These are phyloP conservation scores for Micractinium conductrix DNA, from an alignment of 139 green algal genomes.

Conservation along the genomic window DNA sequence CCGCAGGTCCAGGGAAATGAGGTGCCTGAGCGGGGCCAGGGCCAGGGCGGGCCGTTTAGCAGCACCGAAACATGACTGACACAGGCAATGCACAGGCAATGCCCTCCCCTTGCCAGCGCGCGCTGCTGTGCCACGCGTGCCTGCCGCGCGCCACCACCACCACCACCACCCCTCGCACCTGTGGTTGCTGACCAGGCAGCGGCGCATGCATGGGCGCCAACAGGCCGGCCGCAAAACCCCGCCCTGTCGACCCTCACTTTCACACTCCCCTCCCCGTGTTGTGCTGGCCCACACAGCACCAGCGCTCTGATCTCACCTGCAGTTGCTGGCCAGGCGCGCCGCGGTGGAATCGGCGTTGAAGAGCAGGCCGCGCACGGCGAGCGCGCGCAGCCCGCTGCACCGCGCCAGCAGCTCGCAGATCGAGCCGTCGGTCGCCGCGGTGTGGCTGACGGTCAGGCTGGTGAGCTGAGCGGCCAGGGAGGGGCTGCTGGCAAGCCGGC, in stretches of 20 bases:
- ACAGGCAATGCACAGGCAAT: no score
- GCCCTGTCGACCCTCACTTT: no score
- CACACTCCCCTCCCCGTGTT: no score
- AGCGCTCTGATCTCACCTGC: not conserved
- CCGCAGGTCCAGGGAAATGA: slow-evolving; percentile 21
- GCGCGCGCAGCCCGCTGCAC: slow-evolving; percentile 17
- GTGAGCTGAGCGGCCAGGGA: not conserved
- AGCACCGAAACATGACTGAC: no score
- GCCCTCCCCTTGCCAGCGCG: no score
- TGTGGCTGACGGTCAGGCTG: slow-evolving; percentile 26
- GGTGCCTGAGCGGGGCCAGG: not conserved
- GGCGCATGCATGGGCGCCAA: no score
- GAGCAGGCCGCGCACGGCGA: slow-evolving; percentile 28
- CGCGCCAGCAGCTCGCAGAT: slow-evolving; percentile 16
- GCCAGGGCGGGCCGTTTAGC: not conserved
- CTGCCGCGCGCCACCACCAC: no score
- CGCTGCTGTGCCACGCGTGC: no score
- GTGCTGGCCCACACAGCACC: no score
- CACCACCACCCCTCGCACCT: no score
- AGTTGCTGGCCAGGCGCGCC: not conserved
- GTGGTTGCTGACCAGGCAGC: no score
- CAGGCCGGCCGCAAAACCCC: no score
- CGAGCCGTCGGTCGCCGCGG: not conserved
- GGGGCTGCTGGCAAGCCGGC: not conserved
- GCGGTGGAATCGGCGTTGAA: slow-evolving; percentile 23